Base-by-base conservation (phyloP, 306 rosid species). In the Sophora flavescens region DNA sequence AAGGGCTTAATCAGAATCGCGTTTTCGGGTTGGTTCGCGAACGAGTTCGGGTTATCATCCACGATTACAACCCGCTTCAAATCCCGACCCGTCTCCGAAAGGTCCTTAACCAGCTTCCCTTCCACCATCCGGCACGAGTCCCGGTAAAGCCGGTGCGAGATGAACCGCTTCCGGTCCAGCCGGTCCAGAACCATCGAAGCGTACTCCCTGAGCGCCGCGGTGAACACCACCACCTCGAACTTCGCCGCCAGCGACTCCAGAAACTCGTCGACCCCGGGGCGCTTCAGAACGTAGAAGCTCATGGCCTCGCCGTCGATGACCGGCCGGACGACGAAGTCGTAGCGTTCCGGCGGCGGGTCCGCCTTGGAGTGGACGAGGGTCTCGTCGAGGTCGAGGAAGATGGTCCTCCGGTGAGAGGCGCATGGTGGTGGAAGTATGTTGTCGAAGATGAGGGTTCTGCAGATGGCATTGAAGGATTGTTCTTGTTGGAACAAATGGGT, bases 11-110 rank as follows among this genome's bases (percentile, higher is more conserved):
- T 86, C 13, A 83, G 85, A 36, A 95, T 88, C 0, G 91, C 99
- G 4, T 95, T 95, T 18, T 83, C 88, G 8, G 99, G 99, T 71
- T 95, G 99, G 1, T 83, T 50, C 30, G 65, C 17, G 12, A 85
- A 92, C 0, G 97, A 88, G 58, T 87, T 91, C 2, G 99, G 99
- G 69, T 95, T 95, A 14, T 95, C 99, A 14, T 95, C 99, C 5
- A 95, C 92, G 8, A 95, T 88, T 3, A 92, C 93, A 3, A 79
- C 93, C 15, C 83, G 80, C 12, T 79, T 79, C 83, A 95, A 71
- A 51, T 95, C 97, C 74, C 97, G 77, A 10, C 97, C 97, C 63
- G 81, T 45, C 1, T 71, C 79, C 0, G 88, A 59, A 76, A 95
- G 67, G 53, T 95, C 98, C 91, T 95, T 95, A 53, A 95, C 97